Base-by-base conservation (phyloP, 1,284 basidiomycete genomes). In the Kwoniella shivajii region DNA sequence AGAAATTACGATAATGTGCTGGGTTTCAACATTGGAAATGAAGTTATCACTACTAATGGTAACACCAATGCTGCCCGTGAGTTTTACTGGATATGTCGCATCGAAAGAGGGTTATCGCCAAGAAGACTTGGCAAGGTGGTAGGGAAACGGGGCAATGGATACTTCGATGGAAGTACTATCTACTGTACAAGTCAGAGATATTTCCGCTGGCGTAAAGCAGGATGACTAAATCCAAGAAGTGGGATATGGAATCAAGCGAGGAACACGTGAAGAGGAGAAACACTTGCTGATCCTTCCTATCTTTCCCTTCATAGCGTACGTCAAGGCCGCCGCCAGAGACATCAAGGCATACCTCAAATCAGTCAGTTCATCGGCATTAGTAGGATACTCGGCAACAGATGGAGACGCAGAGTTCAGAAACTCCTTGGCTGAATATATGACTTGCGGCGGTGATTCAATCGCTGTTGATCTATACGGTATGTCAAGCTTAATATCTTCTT, bases 261-360 rank as follows among this genome's bases (percentile, higher is more conserved):
- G 36, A 38, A 14, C n/a, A 31, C 24, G 45, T 47, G 29, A 31
- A 16, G 30, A 18, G 0, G 10, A 29, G 34, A 39, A 33, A 7
- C 10, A 1, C 26, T 20, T 14, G 49, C 43, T 39, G 36, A 36
- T 39, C 20, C 54, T 59, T 33, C 59, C 50, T 45, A 36, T 18
- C 41, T 10, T n/a, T n/a, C n/a, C n/a, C n/a, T n/a, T n/a, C 13
- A 10, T 54, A 77, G 75, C 92, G 0, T 95, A 85, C 74, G 84
- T 96, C 75, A 95, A 95, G 77, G 92, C 91, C 37, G 92, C 92
- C 18, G 90, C 90, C 22, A 85, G 92, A 37, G 93, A 96, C 73
- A 80, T 85, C 67, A 93, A 87, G 75, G 85, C 92, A 2, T 95
- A 92, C 77, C 80, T 93, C 11, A 82, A 80, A 29, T 88, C 88